Conservation (phyloP, 768 basidiomycete genomes). For the Amanita pseudoporphyria region DNA sequence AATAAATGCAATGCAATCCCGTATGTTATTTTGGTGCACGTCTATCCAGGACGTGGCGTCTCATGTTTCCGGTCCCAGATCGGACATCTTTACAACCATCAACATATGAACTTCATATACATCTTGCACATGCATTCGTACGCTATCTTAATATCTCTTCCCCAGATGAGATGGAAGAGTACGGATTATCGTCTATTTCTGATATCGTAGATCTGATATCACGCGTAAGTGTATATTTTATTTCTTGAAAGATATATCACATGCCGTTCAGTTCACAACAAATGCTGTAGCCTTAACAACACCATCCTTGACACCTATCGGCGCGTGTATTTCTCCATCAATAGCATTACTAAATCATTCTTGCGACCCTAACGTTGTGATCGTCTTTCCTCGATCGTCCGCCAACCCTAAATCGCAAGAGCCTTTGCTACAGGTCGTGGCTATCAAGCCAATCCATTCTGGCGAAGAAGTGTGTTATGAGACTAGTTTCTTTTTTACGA, state of each 20-base stretch:
- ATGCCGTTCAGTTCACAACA: constrained; percentile 60
- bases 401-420: constrained; percentile 28
- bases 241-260: background rate
- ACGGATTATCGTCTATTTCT: constrained; percentile 43
- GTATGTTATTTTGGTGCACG: constrained; percentile 32
- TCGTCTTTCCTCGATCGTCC: constrained; percentile 73
- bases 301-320: constrained; percentile 70
- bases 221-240: constrained; percentile 34
- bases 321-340: constrained; percentile 73
- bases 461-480: constrained; percentile 57
- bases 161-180: constrained; percentile 47
- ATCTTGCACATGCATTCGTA: constrained; percentile 66
- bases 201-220: constrained; percentile 68
- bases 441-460: constrained; percentile 49
- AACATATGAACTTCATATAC: constrained; percentile 47
- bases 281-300: constrained; percentile 87
- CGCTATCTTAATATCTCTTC: constrained; percentile 57
- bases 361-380: constrained; percentile 78
- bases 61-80: constrained; percentile 29
- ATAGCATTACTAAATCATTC: constrained; percentile 84
- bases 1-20: constrained; percentile 65
- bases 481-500: background rate
- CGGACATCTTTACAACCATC: constrained; percentile 39
- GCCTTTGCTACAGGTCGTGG: constrained; percentile 64
- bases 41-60: background rate